phyloP scores from a whole-genome alignment of 164 flowering plant genomes.

The Magnolia changhungtana region DNA sequence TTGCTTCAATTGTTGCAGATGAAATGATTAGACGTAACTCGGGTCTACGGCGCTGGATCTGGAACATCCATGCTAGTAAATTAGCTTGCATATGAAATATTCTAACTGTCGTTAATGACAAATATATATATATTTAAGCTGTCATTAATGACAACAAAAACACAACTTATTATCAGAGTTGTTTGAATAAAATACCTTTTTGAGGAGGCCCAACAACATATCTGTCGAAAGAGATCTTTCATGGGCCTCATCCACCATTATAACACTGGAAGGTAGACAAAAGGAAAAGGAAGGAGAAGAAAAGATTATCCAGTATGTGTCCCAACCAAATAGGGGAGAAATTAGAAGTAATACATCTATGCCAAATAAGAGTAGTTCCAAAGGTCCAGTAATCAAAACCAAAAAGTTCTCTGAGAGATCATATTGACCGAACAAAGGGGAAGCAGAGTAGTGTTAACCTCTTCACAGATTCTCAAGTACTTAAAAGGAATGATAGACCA shows the following conservation, averaged over 20 bases:
- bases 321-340: background rate
- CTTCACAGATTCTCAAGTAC: background rate
- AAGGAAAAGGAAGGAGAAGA: background rate
- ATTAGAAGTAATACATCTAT: background rate
- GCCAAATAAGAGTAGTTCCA: background rate
- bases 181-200: conserved; percentile 56
- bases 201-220: conserved; percentile 82
- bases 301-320: background rate
- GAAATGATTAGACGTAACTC: conserved; percentile 82
- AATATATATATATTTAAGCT: no score
- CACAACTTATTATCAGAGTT: background rate
- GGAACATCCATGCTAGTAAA: conserved; percentile 14
- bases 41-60: conserved; percentile 92
- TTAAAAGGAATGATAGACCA: background rate
- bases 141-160: background rate
- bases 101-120: background rate
- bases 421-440: background rate
- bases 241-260: conserved; percentile 99
- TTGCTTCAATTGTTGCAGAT: conserved; percentile 98
- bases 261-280: conserved; percentile 48
- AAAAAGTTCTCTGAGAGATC: background rate
- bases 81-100: background rate
- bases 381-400: background rate
- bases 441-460: background rate
- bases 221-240: conserved; percentile 94